These are phyloP conservation scores for Microstegium vimineum DNA, from an alignment of 176 grass and related monocot species.

Conservation along the genomic window DNA sequence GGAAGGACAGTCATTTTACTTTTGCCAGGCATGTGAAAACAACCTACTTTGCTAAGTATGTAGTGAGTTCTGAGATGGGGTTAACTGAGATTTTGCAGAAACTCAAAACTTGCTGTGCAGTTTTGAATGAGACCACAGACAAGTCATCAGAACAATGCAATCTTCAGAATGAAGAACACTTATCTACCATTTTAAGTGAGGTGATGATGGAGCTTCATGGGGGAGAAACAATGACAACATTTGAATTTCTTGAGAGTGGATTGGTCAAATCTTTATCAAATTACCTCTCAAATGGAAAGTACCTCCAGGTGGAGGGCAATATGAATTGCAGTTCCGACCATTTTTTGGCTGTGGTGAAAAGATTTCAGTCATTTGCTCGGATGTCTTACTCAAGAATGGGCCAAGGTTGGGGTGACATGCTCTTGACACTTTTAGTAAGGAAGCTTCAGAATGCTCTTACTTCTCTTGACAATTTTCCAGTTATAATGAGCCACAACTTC, in stretches of 20 bases:
- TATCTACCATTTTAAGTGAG: conserved; percentile 76
- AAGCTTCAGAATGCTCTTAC: conserved; percentile 94
- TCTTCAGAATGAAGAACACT: conserved; percentile 60
- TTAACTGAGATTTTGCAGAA: conserved; percentile 76
- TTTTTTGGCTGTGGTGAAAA: conserved; percentile 66
- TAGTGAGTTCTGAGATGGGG: conserved; percentile 61
- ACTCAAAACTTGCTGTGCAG: conserved; percentile 78
- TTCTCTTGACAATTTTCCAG: conserved; percentile 93
- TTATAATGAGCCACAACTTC: conserved; percentile 77
- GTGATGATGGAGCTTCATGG: conserved; percentile 89
- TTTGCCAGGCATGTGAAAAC: conserved; percentile 72
- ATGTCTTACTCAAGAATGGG: conserved; percentile 59
- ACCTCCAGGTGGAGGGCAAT: conserved; percentile 34
- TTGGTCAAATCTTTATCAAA: conserved; percentile 78
- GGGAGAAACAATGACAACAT: conserved; percentile 90
- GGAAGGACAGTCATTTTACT: conserved; percentile 45
- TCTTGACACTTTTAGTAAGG: conserved; percentile 68
- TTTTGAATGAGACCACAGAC: conserved; percentile 68
- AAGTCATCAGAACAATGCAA: conserved; percentile 40
- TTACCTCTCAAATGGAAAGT: conserved; percentile 90
- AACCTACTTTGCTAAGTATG: conserved; percentile 68
- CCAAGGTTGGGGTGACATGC: conserved; percentile 51
- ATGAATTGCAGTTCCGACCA: conserved; percentile 32
- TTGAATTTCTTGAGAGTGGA: conserved; percentile 97
- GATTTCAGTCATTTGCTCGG: conserved; percentile 74